Conservation (phyloP, 106 monocot genomes). For the Dioscorea dumetorum region DNA sequence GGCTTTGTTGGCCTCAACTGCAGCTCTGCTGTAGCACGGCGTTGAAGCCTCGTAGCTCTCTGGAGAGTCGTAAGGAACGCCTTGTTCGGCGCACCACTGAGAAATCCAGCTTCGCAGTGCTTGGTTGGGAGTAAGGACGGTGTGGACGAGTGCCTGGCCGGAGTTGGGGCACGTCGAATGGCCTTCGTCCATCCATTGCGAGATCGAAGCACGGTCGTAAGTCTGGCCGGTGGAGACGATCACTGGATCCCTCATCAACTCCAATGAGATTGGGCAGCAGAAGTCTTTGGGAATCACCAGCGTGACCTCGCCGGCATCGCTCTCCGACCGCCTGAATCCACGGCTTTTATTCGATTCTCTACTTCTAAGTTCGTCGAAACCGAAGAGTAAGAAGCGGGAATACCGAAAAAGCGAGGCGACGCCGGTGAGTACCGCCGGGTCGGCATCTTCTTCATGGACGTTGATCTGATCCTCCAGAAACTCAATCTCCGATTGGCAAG, state of each 20-base stretch:
- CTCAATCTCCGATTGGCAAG: constrained; percentile 62
- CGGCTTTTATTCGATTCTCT: constrained; percentile 6
- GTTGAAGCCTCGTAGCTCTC: constrained; percentile 18
- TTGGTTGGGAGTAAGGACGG: constrained; percentile 24
- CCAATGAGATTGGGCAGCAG: constrained; percentile 53
- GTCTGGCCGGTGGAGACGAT: constrained; percentile 46
- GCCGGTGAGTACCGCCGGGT: constrained; percentile 41
- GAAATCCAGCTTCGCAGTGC: constrained; percentile 39
- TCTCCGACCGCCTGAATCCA: constrained; percentile 1
- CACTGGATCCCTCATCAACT: constrained; percentile 45
- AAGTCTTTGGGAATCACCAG: constrained; percentile 45
- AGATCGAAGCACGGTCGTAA: constrained; percentile 41
- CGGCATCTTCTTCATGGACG: constrained; percentile 54
- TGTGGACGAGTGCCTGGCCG: constrained; percentile 25
- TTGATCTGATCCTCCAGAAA: constrained; percentile 73
- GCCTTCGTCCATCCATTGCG: constrained; percentile 47
- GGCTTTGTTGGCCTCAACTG: constrained; percentile 40
- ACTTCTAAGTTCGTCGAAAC: constrained; percentile 8
- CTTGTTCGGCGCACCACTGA: constrained; percentile 32
- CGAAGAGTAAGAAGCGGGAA: constrained; percentile 67
- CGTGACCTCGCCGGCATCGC: constrained; percentile 7
- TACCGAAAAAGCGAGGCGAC: constrained; percentile 64
- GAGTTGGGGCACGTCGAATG: constrained; percentile 47
- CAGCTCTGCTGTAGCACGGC: constrained; percentile 23
- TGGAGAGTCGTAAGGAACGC: constrained; percentile 23